phyloP scores from a whole-genome alignment of 495 filamentous ascomycete genomes.

The Thermochaetoides thermophila region DNA sequence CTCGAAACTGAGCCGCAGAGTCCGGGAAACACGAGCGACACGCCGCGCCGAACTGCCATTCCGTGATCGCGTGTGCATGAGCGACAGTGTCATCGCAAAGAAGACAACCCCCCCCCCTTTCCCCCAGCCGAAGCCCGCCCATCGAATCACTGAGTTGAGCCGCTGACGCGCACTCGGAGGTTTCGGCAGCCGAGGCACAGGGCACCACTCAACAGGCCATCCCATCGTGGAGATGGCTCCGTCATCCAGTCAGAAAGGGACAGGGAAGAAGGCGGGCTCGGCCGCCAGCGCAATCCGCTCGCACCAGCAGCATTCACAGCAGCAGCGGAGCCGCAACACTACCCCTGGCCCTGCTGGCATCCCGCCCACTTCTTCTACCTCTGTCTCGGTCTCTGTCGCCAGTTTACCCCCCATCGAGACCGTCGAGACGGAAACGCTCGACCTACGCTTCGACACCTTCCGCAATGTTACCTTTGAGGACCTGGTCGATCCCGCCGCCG shows the following conservation, averaged over 20 bases:
- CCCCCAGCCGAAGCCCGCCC: no score
- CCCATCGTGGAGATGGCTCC: no score
- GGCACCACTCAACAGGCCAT: no score
- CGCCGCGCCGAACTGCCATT: no score
- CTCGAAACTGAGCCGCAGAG: no score
- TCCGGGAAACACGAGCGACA: no score
- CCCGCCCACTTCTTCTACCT: no score
- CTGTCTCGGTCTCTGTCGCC: conserved; percentile 29
- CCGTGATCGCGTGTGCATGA: no score
- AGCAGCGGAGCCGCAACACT: conserved; percentile 70
- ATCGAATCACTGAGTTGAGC: no score
- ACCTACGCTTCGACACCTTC: conserved; percentile 37
- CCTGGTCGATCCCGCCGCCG: conserved; percentile 48
- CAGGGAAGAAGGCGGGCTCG: conserved; percentile 52
- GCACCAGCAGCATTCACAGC: conserved; percentile 33
- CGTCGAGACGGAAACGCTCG: conserved; percentile 49
- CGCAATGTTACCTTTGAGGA: conserved; percentile 52
- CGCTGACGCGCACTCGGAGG: no score
- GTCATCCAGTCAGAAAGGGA: conserved; percentile 50
- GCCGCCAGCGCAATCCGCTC: conserved; percentile 39
- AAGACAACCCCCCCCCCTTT: no score
- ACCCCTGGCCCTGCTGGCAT: conserved; percentile 48
- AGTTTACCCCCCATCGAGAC: conserved; percentile 38
- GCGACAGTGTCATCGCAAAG: not conserved
- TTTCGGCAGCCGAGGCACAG: no score